Percentiles rank a stretch among this genome's conserved stretches.
phyloP scores from a whole-genome alignment of 495 filamentous ascomycete genomes.

The Aeminium ludgeri region DNA sequence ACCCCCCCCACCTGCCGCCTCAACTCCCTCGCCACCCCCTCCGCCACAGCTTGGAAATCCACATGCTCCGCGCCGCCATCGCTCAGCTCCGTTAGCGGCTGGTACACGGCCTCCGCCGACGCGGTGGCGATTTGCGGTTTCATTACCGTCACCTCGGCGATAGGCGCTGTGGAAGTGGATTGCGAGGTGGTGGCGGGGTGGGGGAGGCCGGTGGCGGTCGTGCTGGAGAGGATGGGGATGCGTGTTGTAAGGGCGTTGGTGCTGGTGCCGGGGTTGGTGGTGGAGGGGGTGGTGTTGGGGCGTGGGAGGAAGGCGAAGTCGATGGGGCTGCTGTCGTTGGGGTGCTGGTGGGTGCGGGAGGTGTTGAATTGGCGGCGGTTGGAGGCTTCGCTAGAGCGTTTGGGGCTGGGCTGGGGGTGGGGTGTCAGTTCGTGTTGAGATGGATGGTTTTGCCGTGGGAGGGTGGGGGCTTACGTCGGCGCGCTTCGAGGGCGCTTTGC shows the following conservation, averaged over 20 bases:
- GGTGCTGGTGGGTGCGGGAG: constrained; percentile 35
- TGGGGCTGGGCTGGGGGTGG: too few relatives aligned
- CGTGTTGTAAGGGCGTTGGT: constrained; percentile 18
- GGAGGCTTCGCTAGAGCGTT: constrained; percentile 14
- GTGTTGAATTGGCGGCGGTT: constrained; percentile 42
- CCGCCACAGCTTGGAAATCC: constrained; percentile 41
- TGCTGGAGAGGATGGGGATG: constrained; percentile 39
- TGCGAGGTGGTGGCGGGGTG: not conserved
- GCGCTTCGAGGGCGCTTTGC: too few relatives aligned
- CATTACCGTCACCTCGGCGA: constrained; percentile 24
- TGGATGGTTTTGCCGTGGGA: too few relatives aligned
- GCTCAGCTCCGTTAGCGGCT: constrained; percentile 38
- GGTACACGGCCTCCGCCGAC: constrained; percentile 35
- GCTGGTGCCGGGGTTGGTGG: not conserved
- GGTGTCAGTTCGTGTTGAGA: too few relatives aligned
- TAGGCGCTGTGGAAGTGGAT: not conserved
- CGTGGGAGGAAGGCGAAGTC: constrained; percentile 48
- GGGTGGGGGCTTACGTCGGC: too few relatives aligned
- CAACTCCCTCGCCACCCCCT: constrained; percentile 28
- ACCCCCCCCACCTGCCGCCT: constrained; percentile 7
- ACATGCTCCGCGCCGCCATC: constrained; percentile 41
- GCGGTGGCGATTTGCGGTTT: constrained; percentile 42
- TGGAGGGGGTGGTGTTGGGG: constrained; percentile 27
- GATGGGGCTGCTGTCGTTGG: constrained; percentile 42
- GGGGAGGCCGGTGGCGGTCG: constrained; percentile 19